Evolutionary conservation across 371 early-diverging fungal genomes (phyloP), one percentile per base, ranked within the genome.

Genomic region (Zopfochytrium polystomum): DNA sequence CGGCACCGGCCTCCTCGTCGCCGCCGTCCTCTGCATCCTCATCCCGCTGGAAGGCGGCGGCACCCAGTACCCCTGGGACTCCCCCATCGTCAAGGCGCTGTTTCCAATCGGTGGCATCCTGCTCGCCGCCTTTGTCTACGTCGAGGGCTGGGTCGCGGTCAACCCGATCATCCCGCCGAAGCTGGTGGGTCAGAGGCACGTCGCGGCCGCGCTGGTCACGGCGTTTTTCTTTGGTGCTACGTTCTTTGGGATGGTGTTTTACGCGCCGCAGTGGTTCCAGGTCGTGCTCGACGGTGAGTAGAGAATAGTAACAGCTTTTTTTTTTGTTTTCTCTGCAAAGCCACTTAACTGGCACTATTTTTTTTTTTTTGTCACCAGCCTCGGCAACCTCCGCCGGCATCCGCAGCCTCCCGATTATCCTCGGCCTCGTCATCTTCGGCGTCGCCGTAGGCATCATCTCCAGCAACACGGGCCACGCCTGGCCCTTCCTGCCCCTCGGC

Each of bases 201-300:
- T 58, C 26, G 44, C 60, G 26, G 63, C 61, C 9, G 45, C 58
- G 25, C 54, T 72, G 35, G 59, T 45, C 1, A 60, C 57, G 0
- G 49, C 76, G 38, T n/a, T n/a, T n/a, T n/a, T n/a, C n/a, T n/a
- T n/a, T n/a, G n/a, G n/a, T n/a, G n/a, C n/a, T n/a, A n/a, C 83
- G 82, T 62, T 81, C 67, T 47, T 66, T 42, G 67, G 76, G 45
- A 55, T 62, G 58, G 51, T 43, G 7, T 92, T 87, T 65, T 88
- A 87, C 70, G 76, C 87, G 15, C 61, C 53, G 20, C 72, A 89
- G 13, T 93, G 86, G 71, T 89, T 88, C 75, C 89, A 87, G 60
- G 81, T 90, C 38, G 89, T 90, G 34, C 68, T 79, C 33, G 77
- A 79, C 34, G 58, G 23, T 20, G 60, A 75, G 27, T 26, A n/a